Evolutionary conservation across 1,284 basidiomycete genomes (phyloP).

Genomic region (Erythrobasidium hasegawianum): DNA sequence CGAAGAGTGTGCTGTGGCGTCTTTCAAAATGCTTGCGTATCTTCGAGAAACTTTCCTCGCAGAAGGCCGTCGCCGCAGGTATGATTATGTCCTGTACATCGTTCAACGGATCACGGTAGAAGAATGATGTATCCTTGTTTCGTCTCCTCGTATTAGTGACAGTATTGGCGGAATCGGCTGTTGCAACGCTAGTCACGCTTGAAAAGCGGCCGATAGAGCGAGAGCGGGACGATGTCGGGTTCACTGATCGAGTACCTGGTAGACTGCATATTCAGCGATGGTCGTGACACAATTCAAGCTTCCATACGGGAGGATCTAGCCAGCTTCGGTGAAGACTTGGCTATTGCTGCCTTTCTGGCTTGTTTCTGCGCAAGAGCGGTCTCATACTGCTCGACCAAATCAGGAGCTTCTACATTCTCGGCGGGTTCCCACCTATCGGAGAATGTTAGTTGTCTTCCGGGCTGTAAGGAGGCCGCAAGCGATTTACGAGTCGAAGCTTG

Average conservation of each 20-base stretch:
- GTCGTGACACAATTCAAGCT: no score
- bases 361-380: neutral
- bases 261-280: no score
- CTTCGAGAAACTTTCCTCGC: slow-evolving; percentile 11
- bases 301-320: no score
- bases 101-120: neutral
- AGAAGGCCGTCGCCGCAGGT: slow-evolving; percentile 14
- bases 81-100: slow-evolving; percentile 12
- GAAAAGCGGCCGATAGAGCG: no score
- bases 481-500: slow-evolving; percentile 18
- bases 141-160: no score
- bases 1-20: neutral
- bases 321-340: neutral
- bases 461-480: no score
- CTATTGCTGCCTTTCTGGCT: neutral
- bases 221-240: no score
- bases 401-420: slow-evolving; percentile 5
- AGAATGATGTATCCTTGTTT: neutral
- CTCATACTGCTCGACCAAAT: slow-evolving; percentile 22
- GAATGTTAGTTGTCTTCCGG: no score
- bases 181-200: no score
- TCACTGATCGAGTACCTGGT: no score
- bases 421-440: slow-evolving; percentile 25
- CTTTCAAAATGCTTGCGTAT: slow-evolving; percentile 9
- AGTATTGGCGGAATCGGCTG: no score